phyloP scores from a whole-genome alignment of 805 yeast species.

The Barnettozyma californica region DNA sequence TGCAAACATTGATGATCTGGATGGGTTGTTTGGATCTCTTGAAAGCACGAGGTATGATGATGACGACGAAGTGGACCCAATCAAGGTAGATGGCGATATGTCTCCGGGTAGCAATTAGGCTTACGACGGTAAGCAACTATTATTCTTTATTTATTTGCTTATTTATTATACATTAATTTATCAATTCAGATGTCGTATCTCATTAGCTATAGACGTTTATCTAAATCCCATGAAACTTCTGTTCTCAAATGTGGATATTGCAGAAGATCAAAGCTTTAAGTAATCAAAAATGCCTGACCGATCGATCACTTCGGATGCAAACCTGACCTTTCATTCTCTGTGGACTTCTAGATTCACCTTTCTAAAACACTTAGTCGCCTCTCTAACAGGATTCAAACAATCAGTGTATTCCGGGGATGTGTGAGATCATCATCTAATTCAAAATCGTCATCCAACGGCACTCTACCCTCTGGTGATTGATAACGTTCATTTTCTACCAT shows the following conservation, averaged over 20 bases:
- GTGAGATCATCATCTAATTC: slow-evolving; percentile 7
- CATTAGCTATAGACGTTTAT: no score
- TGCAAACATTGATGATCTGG: slow-evolving; percentile 18
- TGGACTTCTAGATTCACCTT: not conserved
- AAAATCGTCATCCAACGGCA: slow-evolving; percentile 12
- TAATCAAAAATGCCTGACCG: no score
- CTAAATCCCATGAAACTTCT: no score
- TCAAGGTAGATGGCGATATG: slow-evolving; percentile 16
- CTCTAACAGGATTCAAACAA: not conserved
- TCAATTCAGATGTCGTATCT: no score
- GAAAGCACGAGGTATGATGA: slow-evolving; percentile 1
- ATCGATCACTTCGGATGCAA: not conserved
- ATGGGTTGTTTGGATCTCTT: slow-evolving; percentile 17
- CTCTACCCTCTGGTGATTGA: not conserved
- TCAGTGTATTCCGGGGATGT: not conserved
- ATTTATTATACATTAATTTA: not conserved
- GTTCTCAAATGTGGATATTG: no score
- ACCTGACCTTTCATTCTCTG: not conserved
- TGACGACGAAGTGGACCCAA: slow-evolving; percentile 14
- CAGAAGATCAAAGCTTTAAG: no score
- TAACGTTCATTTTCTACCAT: slow-evolving; percentile 8
- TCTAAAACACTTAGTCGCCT: not conserved
- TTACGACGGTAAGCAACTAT: not conserved
- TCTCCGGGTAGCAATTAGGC: not conserved
- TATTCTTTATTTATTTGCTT: not conserved